Evolutionary conservation across 2,329 filamentous ascomycete species (phyloP).

Genomic region (Fusarium pininemorale): DNA sequence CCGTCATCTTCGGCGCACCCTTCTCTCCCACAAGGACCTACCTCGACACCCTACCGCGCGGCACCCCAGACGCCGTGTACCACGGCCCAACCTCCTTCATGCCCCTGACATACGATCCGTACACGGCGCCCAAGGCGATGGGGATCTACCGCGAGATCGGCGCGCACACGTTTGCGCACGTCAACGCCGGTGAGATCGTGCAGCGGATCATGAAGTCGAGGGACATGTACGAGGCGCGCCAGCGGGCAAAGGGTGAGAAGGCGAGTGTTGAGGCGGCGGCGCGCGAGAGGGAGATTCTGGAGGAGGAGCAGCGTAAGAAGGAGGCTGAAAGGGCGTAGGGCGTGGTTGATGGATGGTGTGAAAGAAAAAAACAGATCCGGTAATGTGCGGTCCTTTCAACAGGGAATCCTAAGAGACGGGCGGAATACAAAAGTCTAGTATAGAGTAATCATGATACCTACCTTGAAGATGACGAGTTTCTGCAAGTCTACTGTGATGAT

Average conservation of each 20-base stretch:
- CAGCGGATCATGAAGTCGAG: conserved; percentile 87
- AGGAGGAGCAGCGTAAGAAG: conserved; percentile 64
- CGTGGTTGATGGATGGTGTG: conserved; percentile 6
- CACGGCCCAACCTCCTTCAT: conserved; percentile 97
- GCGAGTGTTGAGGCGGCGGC: conserved; percentile 76
- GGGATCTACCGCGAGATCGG: conserved; percentile 85
- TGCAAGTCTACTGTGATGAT: not conserved
- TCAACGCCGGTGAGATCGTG: conserved; percentile 94
- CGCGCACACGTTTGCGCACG: conserved; percentile 80
- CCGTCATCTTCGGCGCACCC: conserved; percentile 88
- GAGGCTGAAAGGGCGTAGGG: conserved; percentile 53
- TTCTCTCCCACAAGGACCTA: conserved; percentile 86
- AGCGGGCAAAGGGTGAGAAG: conserved; percentile 90
- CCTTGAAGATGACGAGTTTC: not conserved
- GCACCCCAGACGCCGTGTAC: conserved; percentile 82
- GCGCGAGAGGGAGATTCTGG: conserved; percentile 68
- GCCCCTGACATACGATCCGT: conserved; percentile 81
- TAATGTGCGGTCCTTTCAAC: conserved; percentile 39
- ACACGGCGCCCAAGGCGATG: conserved; percentile 80
- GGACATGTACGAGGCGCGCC: conserved; percentile 88
- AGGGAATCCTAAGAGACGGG: conserved; percentile 21
- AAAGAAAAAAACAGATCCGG: not conserved
- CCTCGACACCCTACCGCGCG: conserved; percentile 77
- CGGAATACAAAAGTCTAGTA: not conserved
- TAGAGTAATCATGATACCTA: conserved; percentile 32